Evolutionary conservation across 805 yeast genomes (phyloP), one percentile per base, ranked within the genome.

Genomic region (Pichia nakasei): DNA sequence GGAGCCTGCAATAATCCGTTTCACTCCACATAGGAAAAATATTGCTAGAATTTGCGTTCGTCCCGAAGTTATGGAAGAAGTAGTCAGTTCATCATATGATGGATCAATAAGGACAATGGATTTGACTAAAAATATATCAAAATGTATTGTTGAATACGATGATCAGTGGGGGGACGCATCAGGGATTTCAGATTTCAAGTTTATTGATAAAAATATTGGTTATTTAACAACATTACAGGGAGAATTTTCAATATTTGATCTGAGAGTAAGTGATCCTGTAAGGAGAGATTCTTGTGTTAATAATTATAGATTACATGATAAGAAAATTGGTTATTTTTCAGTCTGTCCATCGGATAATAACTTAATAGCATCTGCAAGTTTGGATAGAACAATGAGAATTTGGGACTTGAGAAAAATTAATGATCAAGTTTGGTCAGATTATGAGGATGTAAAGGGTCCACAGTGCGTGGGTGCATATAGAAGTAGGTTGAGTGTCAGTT

Each of bases 311-410:
- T 60, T 89, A 15, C 86, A 89, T 45, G 94, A 85, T 55, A 89
- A 91, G 58, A 93, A 93, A 58, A 89, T 93, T 44, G 97, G 97
- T 0, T 87, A 94, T 1, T 86, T 93, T 61, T 58, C 82, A 1
- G 73, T 86, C 17, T 87, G 87, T 54, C 97, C 97, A 1, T 60
- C 66, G 17, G 67, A 71, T 29, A 64, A 73, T 1, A 60, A 79
- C 51, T 84, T 84, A 49, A 70, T 88, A 1, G 94, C 91, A 0
- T 82, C 97, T 0, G 95, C 89, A 0, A 88, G 97, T 0, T 69
- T 93, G 38, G 98, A 91, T 60, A 67, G 97, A 53, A 76, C 93
- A 0, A 58, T 93, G 61, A 77, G 84, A 48, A 60, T 91, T 1
- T 91, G 96, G 96, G 98, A 91, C 61, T 61, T 88, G 20, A 70